Evolutionary conservation across 257 asterid species (phyloP), one percentile per base, ranked within the genome.

Genomic region (Eucommia ulmoides): DNA sequence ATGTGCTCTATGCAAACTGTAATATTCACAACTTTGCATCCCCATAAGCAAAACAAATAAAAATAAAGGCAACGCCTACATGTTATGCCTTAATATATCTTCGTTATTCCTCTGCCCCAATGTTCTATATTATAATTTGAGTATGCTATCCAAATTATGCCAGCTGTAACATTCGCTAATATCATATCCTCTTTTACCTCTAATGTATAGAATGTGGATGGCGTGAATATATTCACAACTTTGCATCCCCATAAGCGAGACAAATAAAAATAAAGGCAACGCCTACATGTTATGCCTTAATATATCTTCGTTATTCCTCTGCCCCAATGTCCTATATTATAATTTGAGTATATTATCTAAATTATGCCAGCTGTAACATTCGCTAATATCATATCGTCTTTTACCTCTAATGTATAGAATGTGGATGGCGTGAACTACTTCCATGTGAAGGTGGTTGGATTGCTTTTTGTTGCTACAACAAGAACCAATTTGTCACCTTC

Each of bases 371-470:
- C 2, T 53, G 22, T 7, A 33, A 45, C 49, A 60, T 56, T 44
- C 49, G 53, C 63, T 69, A 35, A 78, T 60, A 21, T 3, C 62
- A 46, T 66, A 46, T 20, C 21, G 16, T 62, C 38, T 67, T 44
- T n/a, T n/a, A n/a, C n/a, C n/a, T 61, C 66, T 3, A n/a, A 1
- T 58, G 64, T 8, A 53, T 69, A 91, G 99, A 83, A 86, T 60
- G 78, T 91, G 66, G 99, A 86, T 52, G 97, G 99, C 20, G 95
- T 91, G 48, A 91, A 91, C 78, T 91, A 91, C 75, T 86, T 91
- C 62, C 99, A 91, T 54, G 96, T 86, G 68, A 91, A 86, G 75
- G 87, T 86, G 59, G 97, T 78, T 66, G 94, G 99, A 50, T 73
- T 91, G 69, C 95, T 86, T 49, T 86, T 91, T 63, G 99, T 81